A percentile compares a stretch with the other conserved stretches of the same genome.
Conservation (phyloP, 2,329 filamentous ascomycete genomes). For the Beauveria sp. region DNA sequence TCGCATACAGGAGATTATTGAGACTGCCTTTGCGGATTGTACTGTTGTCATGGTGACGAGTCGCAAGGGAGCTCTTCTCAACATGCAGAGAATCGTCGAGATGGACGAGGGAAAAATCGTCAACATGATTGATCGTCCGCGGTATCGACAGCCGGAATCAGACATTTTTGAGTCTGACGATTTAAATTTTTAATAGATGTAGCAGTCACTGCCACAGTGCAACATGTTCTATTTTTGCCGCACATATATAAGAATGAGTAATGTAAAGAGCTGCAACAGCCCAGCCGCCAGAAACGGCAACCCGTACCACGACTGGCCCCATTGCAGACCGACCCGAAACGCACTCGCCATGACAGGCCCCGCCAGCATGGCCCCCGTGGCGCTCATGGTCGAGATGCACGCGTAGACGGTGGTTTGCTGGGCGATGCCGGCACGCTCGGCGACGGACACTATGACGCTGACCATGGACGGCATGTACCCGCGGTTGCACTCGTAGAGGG, state of each 20-base stretch:
- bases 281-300: constrained; percentile 6
- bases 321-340: constrained; percentile 2
- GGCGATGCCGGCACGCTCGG: neutral
- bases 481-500: constrained; percentile 2
- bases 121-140: constrained; percentile 5
- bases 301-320: constrained; percentile 10
- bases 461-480: constrained; percentile 3
- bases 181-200: neutral
- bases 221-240: neutral
- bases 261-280: neutral
- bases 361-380: neutral
- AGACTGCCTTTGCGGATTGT: constrained; percentile 13
- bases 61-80: constrained; percentile 6
- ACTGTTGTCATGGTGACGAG: constrained; percentile 14
- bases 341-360: constrained; percentile 7
- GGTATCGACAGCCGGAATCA: too few relatives aligned
- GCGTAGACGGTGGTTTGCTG: constrained; percentile 7
- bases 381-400: neutral
- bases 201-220: neutral
- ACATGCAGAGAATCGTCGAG: constrained; percentile 1
- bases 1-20: constrained; percentile 11
- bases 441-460: neutral
- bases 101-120: neutral
- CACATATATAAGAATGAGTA: constrained; percentile 2
- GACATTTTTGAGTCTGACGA: neutral